Base-by-base conservation (phyloP, 768 basidiomycete genomes). In the Pleurotus ostreatus region DNA sequence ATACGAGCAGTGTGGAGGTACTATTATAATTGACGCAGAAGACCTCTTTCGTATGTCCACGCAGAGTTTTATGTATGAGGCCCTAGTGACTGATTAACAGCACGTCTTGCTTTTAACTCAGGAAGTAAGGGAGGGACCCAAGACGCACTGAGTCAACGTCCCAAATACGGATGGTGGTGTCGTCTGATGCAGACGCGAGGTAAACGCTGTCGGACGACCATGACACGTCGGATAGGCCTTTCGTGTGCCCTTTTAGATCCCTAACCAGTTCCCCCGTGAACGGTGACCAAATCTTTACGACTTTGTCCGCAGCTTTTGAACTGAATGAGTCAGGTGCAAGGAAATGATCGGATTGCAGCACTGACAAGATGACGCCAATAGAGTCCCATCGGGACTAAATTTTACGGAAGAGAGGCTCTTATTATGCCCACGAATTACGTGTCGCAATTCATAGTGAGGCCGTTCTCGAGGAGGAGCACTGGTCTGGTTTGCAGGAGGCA, bases 11-110 rank as follows among this genome's bases (percentile, higher is more conserved):
- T 60, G 94, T 94, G 5, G 91, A 90, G 23, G 89, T 78, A 1
- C 85, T 84, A 66, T 94, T 94, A 70, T 93, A 98, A 63, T 95
- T 93, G 12, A 98, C 77, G 65, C 92, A 94, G 65, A 97, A 94
- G 2, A 98, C 93, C 68, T 84, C 89, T 63, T 86, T 92, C 4
- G 88, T 81, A 65, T 98, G 96, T 0, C 91, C 91, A 58, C 81
- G 85, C 12, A 98, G 75, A 5, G 77, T 74, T 66, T 89, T 89
- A 30, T 82, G 81, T 2, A 84, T 86, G 20, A 86, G 62, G 7
- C 90, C 89, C 89, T 91, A 59, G 51, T 43, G 18, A 20, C 15
- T 23, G 30, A 59, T 57, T 49, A 53, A 62, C 43, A 60, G 55
- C 48, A 38, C n/a, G 25, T 48, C 44, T 54, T 39, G 25, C 25